Conservation (phyloP, 1,139 yeast genomes). For the Kluyveromyces marxianus region DNA sequence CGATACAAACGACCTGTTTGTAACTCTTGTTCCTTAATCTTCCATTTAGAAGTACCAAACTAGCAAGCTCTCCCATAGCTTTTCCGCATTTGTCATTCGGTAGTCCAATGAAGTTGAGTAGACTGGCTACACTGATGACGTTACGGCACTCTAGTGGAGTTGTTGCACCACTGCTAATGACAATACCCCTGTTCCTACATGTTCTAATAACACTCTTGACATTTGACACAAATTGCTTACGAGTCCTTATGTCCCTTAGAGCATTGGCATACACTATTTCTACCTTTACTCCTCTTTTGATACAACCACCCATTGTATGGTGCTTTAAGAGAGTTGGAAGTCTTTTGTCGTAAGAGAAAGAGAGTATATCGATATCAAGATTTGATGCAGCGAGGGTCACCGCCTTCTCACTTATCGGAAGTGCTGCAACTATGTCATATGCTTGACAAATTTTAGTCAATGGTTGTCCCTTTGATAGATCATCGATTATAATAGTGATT, state of each 20-base stretch:
- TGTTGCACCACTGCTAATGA: constrained; percentile 70
- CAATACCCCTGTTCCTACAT: constrained; percentile 69
- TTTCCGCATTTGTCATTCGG: constrained; percentile 48
- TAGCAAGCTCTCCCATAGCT: constrained; percentile 53
- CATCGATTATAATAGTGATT: constrained; percentile 67
- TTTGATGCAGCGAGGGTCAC: constrained; percentile 63
- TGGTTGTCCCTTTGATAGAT: constrained; percentile 69
- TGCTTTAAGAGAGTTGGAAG: constrained; percentile 76
- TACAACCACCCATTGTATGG: constrained; percentile 76
- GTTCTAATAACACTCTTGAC: constrained; percentile 75
- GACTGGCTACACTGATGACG: constrained; percentile 58
- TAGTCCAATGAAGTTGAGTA: constrained; percentile 60
- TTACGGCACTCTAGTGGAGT: constrained; percentile 54
- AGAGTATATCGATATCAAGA: constrained; percentile 62
- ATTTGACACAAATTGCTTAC: constrained; percentile 62
- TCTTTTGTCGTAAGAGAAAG: constrained; percentile 58
- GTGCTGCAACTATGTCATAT: constrained; percentile 76
- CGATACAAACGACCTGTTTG: constrained; percentile 53
- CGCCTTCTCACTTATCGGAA: constrained; percentile 75
- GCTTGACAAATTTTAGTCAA: constrained; percentile 51
- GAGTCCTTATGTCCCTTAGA: constrained; percentile 36
- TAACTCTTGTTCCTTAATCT: constrained; percentile 61
- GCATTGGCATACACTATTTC: constrained; percentile 67
- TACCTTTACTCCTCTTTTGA: constrained; percentile 66
- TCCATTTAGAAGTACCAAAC: constrained; percentile 61